phyloP scores from a whole-genome alignment of 2,329 filamentous ascomycete genomes.

The Beauveria brongniartii region DNA sequence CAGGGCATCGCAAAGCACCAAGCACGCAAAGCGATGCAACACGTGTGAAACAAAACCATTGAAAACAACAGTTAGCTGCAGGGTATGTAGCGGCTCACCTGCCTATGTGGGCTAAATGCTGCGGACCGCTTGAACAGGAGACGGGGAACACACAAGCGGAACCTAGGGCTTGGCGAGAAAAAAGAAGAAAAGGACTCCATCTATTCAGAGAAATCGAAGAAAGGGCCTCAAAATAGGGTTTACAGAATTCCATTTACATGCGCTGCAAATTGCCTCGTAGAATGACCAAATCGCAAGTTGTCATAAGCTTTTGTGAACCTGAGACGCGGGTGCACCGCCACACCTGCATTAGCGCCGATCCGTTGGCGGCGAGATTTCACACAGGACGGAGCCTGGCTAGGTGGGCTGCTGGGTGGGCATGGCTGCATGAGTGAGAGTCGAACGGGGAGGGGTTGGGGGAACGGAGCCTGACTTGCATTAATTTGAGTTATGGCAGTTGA shows the following conservation, averaged over 20 bases:
- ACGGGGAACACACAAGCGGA: too few species aligned
- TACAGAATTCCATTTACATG: background rate
- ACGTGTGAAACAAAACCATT: background rate
- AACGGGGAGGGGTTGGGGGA: background rate
- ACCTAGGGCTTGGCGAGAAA: too few species aligned
- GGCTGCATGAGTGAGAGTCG: background rate
- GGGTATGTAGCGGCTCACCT: background rate
- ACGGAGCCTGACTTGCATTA: background rate
- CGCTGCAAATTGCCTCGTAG: background rate
- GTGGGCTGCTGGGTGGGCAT: too few species aligned
- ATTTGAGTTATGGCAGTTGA: background rate
- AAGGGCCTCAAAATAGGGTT: background rate
- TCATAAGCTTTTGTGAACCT: background rate
- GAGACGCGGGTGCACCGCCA: slow-evolving; percentile 26
- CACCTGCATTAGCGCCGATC: slow-evolving; percentile 32
- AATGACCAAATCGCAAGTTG: background rate
- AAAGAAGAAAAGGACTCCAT: too few species aligned
- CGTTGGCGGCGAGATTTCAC: slow-evolving; percentile 15
- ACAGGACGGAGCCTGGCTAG: background rate
- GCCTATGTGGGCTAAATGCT: too few species aligned
- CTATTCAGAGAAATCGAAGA: background rate
- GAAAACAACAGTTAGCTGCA: background rate
- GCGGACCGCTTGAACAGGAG: too few species aligned
- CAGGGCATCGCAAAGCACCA: background rate
- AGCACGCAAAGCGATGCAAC: background rate